A percentile compares a stretch with the other conserved stretches of the same genome.
phyloP scores from a whole-genome alignment of 2,329 filamentous ascomycete species.

The Neoscytalidium dimidiatum region DNA sequence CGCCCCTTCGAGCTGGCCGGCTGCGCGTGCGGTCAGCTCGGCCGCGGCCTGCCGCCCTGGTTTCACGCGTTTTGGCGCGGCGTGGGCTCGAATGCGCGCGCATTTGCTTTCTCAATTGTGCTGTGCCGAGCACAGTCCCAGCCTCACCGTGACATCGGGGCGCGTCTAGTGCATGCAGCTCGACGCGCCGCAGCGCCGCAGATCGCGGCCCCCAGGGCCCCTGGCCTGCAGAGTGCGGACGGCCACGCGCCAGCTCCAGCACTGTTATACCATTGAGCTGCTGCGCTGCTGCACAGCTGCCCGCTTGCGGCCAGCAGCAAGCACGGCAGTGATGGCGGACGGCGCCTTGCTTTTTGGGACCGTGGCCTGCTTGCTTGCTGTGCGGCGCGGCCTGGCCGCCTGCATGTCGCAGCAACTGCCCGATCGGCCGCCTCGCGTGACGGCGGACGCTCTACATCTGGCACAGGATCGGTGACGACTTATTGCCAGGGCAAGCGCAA shows the following conservation, averaged over 20 bases:
- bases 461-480: neutral
- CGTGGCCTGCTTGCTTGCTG: neutral
- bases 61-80: neutral
- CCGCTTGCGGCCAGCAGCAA: neutral
- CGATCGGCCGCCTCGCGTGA: neutral
- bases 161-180: constrained; percentile 9
- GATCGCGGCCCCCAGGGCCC: constrained; percentile 7
- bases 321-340: neutral
- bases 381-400: neutral
- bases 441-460: neutral
- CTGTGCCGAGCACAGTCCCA: neutral
- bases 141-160: constrained; percentile 11
- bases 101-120: neutral
- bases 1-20: neutral
- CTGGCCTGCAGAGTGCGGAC: constrained; percentile 2
- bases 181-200: neutral
- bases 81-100: neutral
- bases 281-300: neutral
- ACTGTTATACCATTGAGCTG: neutral
- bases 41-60: neutral
- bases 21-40: neutral
- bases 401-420: neutral
- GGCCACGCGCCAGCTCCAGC: neutral
- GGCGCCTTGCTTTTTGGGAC: neutral
- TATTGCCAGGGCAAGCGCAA: neutral